Percentiles rank a stretch among this genome's conserved stretches.
These are phyloP conservation scores for Luffa acutangula DNA, from an alignment of 306 rosid genomes.

Conservation along the genomic window DNA sequence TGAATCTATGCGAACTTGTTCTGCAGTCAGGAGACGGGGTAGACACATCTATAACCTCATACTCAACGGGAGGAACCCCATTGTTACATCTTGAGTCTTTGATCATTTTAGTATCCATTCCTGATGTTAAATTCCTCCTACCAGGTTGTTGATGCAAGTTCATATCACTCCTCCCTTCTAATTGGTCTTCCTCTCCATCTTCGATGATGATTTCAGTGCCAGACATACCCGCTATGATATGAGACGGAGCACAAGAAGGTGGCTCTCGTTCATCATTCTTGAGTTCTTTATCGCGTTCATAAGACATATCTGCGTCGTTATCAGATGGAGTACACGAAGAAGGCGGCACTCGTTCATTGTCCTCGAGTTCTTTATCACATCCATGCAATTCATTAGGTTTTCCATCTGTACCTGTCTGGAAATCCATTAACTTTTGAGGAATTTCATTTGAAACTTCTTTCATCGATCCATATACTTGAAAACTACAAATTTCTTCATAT, in stretches of 20 bases:
- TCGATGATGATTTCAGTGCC: slow-evolving; percentile 17
- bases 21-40: slow-evolving; percentile 70
- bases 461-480: slow-evolving; percentile 6
- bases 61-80: slow-evolving; percentile 27
- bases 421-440: slow-evolving; percentile 13
- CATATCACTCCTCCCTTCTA: slow-evolving; percentile 4
- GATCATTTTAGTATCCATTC: slow-evolving; percentile 9
- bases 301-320: not conserved
- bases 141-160: slow-evolving; percentile 20
- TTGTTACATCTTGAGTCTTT: not conserved
- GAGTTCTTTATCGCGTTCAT: slow-evolving; percentile 12
- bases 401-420: not conserved
- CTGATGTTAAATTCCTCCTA: slow-evolving; percentile 10
- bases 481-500: slow-evolving; percentile 11
- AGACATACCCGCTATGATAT: not conserved
- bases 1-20: slow-evolving; percentile 29
- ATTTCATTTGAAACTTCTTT: slow-evolving; percentile 20
- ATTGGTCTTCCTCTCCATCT: slow-evolving; percentile 2
- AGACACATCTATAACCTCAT: slow-evolving; percentile 62
- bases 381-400: not conserved
- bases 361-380: slow-evolving; percentile 20
- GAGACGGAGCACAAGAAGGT: slow-evolving; percentile 18
- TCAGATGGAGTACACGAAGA: slow-evolving; percentile 7
- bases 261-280: slow-evolving; percentile 18
- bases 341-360: slow-evolving; percentile 12